Evolutionary conservation across 176 grass and related monocot genomes (phyloP).

Genomic region (Rhynchospora breviuscula): DNA sequence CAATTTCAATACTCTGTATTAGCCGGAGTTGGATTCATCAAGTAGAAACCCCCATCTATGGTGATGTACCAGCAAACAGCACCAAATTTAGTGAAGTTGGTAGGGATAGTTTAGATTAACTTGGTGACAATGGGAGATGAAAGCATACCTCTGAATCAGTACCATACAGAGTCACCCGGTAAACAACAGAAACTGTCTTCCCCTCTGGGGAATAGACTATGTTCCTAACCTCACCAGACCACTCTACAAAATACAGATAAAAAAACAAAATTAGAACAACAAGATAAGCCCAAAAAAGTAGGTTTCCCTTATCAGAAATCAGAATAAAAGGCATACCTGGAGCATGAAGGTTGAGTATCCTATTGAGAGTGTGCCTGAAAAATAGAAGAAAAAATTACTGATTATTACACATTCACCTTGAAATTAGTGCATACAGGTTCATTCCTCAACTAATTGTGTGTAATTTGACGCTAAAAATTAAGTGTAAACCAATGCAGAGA

Average conservation of each 20-base stretch:
- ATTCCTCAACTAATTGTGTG: background rate
- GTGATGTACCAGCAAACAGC: background rate
- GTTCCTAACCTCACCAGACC: slow-evolving; percentile 82
- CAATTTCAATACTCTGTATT: background rate
- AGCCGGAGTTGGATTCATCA: background rate
- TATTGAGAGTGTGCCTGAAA: slow-evolving; percentile 90
- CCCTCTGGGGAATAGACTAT: slow-evolving; percentile 77
- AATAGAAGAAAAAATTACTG: slow-evolving; percentile 10
- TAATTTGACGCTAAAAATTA: background rate
- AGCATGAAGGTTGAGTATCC: slow-evolving; percentile 76
- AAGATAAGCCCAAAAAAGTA: background rate
- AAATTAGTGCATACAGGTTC: background rate
- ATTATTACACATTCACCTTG: background rate
- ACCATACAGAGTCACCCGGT: slow-evolving; percentile 83
- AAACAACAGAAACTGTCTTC: slow-evolving; percentile 82
- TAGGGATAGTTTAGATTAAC: background rate
- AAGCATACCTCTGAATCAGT: slow-evolving; percentile 82
- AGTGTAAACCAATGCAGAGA: background rate
- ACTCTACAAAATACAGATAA: slow-evolving; percentile 49
- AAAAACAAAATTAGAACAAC: slow-evolving; percentile 14
- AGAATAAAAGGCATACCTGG: slow-evolving; percentile 43
- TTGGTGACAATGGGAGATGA: background rate
- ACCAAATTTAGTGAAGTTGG: background rate
- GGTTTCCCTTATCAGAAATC: background rate
- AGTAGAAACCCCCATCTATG: background rate